These are phyloP conservation scores for Neurospora sp. DNA, from an alignment of 495 filamentous ascomycete species.

Conservation along the genomic window DNA sequence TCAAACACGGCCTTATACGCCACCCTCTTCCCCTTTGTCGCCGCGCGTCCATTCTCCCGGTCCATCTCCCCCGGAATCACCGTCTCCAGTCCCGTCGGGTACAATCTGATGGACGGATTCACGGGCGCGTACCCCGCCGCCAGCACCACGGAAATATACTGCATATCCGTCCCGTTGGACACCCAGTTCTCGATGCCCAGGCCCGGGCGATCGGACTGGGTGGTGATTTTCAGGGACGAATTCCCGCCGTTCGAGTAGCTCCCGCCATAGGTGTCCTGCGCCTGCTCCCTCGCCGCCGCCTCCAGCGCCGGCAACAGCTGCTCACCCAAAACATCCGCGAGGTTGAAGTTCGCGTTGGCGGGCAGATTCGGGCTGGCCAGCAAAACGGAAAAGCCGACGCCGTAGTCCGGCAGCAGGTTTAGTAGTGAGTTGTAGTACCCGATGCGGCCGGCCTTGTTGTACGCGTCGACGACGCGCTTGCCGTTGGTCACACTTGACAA, in stretches of 20 bases:
- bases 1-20: slow-evolving; percentile 39
- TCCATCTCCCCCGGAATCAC: not conserved
- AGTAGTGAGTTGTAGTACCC: slow-evolving; percentile 36
- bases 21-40: slow-evolving; percentile 13
- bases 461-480: slow-evolving; percentile 39
- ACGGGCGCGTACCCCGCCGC: slow-evolving; percentile 21
- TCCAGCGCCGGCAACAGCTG: slow-evolving; percentile 34
- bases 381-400: slow-evolving; percentile 31
- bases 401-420: slow-evolving; percentile 42
- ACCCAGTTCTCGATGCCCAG: slow-evolving; percentile 37
- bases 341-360: slow-evolving; percentile 37
- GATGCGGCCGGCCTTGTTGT: slow-evolving; percentile 42
- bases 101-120: slow-evolving; percentile 34
- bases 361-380: slow-evolving; percentile 34
- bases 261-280: slow-evolving; percentile 31
- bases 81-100: slow-evolving; percentile 36
- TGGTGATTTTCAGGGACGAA: slow-evolving; percentile 26
- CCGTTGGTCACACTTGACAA: slow-evolving; percentile 21
- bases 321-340: slow-evolving; percentile 33
- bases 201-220: slow-evolving; percentile 30
- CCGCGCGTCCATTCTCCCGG: slow-evolving; percentile 1
- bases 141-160: slow-evolving; percentile 21
- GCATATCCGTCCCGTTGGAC: slow-evolving; percentile 41
- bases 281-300: slow-evolving; percentile 32
- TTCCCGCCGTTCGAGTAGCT: slow-evolving; percentile 21